Evolutionary conservation across 2,329 filamentous ascomycete species (phyloP), one percentile per base, ranked within the genome.

Genomic region (Xylariaceae sp.): DNA sequence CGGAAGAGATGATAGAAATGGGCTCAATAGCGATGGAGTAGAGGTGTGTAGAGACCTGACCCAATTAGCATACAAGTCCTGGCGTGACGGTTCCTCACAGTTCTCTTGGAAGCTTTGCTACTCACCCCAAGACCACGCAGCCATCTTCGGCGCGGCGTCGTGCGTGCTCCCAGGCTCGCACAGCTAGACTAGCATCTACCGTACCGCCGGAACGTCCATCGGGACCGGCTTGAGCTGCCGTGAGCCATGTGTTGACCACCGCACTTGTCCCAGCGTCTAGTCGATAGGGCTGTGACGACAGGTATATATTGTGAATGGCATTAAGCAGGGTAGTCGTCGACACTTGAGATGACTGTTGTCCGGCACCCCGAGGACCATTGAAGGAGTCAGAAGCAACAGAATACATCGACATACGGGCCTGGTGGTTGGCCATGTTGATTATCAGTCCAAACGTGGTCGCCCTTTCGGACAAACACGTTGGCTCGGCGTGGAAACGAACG

Each of bases 241-340:
- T 95, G 46, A 94, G 79, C 91, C 91, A 96, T 49, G 90, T 96
- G 72, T 97, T 97, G 58, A 97, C 90, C 0, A 94, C 91, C 36
- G 97, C 69, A 67, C 90, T 96, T 33, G 91, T 94, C 58, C 89
- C 90, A 42, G 90, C 85, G 69, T 99, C 94, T 41, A 99, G 81
- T 54, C 80, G 78, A 67, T 95, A 94, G n/a, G 92, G 83, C 63
- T 90, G 83, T 30, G 84, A 85, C 3, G 87, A 83, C 42, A 89
- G 80, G 69, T 95, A 97, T 64, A 88, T 86, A 60, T 89, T 90
- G 72, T 99, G 94, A 41, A 96, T 80, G 48, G 89, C 83, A 71
- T 97, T 97, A 48, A 99, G 81, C 42, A 97, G 80, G 0, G 90
- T 95, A 1, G 91, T 96, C 2, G 92, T 95, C 6, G 92, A 96